phyloP scores from a whole-genome alignment of 768 basidiomycete species.

The Cyclocybe aegerita region DNA sequence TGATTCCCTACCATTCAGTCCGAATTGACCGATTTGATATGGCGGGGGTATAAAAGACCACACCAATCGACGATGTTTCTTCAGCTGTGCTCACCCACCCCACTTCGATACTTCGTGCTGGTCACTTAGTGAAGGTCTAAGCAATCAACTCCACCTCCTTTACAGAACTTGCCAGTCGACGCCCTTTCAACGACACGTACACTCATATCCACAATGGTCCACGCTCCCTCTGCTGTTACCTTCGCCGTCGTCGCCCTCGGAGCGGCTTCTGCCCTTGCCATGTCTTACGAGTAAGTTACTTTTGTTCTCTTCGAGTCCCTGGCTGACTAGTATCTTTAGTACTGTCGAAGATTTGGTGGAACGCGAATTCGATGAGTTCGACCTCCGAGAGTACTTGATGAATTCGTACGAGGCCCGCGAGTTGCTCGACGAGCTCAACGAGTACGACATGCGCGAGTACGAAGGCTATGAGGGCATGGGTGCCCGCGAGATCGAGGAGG shows the following conservation, averaged over 20 bases:
- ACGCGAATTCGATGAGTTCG: slow-evolving; percentile 17
- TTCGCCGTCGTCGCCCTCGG: slow-evolving; percentile 29
- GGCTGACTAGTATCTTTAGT: slow-evolving; percentile 5
- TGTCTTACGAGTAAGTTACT: slow-evolving; percentile 23
- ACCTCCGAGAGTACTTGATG: slow-evolving; percentile 12
- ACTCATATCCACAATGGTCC: slow-evolving; percentile 26
- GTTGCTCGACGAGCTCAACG: slow-evolving; percentile 14
- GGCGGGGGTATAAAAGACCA: slow-evolving; percentile 8
- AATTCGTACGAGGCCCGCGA: slow-evolving; percentile 22
- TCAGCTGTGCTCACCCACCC: slow-evolving; percentile 36
- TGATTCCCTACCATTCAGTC: no score
- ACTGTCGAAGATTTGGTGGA: slow-evolving; percentile 15
- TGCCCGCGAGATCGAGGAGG: slow-evolving; percentile 23
- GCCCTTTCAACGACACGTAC: slow-evolving; percentile 6
- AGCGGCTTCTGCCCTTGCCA: slow-evolving; percentile 27
- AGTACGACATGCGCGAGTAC: slow-evolving; percentile 21
- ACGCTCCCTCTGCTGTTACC: slow-evolving; percentile 29
- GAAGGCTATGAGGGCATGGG: slow-evolving; percentile 20
- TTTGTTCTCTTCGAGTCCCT: neutral
- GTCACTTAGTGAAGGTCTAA: slow-evolving; percentile 27
- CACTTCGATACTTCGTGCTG: slow-evolving; percentile 30
- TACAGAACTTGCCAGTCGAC: slow-evolving; percentile 8
- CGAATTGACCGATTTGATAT: no score
- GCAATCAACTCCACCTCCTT: slow-evolving; percentile 13
- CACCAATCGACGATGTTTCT: slow-evolving; percentile 6